Evolutionary conservation across 805 yeast genomes (phyloP), one percentile per base, ranked within the genome.

Genomic region (Starmerella scarabaei): DNA sequence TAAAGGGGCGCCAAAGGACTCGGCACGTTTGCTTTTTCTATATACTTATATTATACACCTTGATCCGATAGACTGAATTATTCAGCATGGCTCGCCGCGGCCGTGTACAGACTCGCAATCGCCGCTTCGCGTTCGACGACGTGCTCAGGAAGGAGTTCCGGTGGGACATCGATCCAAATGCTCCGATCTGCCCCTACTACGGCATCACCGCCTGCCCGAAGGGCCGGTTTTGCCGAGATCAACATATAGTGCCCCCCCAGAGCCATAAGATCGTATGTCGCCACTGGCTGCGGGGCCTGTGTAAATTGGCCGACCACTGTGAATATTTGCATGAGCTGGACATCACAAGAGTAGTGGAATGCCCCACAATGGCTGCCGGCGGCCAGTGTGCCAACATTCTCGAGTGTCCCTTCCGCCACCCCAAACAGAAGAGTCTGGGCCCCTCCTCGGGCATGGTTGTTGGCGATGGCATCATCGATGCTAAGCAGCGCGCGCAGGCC

Each of bases 211-310:
- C 75, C 14, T 88, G 97, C 60, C 95, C 96, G 2, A 67, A 77
- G 43, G 95, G 96, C 6, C 65, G 69, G n/a, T 69, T 69, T 36
- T 88, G 97, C 57, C 86, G 86, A 17, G 77, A 82, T 62, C 81
- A 85, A 55, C 97, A 88, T 61, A 78, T 78, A 26, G 71, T 74
- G 37, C 75, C 72, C 38, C 70, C 69, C 35, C 75, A 73, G 54
- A 66, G 70, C 38, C 78, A 78, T 58, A 78, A 80, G 52, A 83
- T 91, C 39, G 98, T 91, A 4, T 91, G 98, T 59, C 88, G 91
- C 67, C 96, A 91, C 65, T 91, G 98, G 99, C 72, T 91, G 27
- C 72, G 96, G 49, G 99, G 99, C 0, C 70, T 91, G 27, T 91
- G 99, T 62, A 91, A 91, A 63, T 88, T 88, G 66, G 93, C 93